Conservation (phyloP, 257 asterid species). For the Eustoma russellianum region DNA sequence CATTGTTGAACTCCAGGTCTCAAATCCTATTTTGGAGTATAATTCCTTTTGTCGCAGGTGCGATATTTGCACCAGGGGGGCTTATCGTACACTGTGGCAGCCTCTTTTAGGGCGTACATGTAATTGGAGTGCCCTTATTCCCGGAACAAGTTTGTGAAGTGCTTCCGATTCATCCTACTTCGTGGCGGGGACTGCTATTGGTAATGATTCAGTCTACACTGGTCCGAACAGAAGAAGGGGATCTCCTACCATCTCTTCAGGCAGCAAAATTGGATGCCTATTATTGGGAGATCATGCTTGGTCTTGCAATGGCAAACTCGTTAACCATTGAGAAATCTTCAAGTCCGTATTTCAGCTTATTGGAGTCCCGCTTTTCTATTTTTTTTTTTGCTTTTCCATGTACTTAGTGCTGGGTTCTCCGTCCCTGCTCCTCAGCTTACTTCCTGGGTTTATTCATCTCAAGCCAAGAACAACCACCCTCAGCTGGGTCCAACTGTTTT, state of each 20-base stretch:
- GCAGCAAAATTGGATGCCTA: conserved; percentile 60
- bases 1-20: conserved; percentile 38
- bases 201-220: conserved; percentile 66
- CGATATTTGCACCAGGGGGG: conserved; percentile 99
- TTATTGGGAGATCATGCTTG: conserved; percentile 67
- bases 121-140: conserved; percentile 68
- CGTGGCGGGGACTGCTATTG: conserved; percentile 69
- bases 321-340: conserved; percentile 27
- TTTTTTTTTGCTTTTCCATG: conserved; percentile 61
- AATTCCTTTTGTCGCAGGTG: conserved; percentile 84
- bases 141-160: conserved; percentile 75
- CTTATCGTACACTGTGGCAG: conserved; percentile 86
- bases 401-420: conserved; percentile 78
- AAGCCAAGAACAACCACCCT: conserved; percentile 55
- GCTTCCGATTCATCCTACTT: conserved; percentile 72
- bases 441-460: conserved; percentile 89
- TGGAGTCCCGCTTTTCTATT: conserved; percentile 25
- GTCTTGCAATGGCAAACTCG: conserved; percentile 60
- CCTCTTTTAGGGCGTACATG: conserved; percentile 59
- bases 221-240: conserved; percentile 75
- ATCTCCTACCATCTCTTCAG: conserved; percentile 67
- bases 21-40: conserved; percentile 35
- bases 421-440: conserved; percentile 96
- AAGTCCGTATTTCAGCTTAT: conserved; percentile 33
- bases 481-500: conserved; percentile 84